Base-by-base conservation (phyloP, 768 basidiomycete genomes). In the Serendipita sp. region DNA sequence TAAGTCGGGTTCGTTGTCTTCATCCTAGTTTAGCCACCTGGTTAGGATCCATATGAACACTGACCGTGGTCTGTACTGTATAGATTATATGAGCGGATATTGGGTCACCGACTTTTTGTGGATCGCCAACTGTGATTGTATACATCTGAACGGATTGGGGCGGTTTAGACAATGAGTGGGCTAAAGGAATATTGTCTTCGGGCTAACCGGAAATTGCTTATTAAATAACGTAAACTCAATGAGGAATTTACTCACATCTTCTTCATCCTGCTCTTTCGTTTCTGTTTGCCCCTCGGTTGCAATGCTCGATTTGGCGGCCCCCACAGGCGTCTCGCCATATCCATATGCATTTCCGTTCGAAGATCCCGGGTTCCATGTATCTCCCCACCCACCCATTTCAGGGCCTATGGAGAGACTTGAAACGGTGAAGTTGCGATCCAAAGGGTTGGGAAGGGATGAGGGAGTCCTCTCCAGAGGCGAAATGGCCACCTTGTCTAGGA, bases 101-200 rank as follows among this genome's bases (percentile, higher is more conserved):
- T 1, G 93, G 90, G 70, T 94, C 92, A n/a, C 96, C 96, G 48
- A 97, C 89, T 69, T 89, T 91, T 69, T 97, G 93, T 3, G 96
- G 96, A 74, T 99, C 96, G 63, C 92, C 89, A n/a, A 99, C 92
- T 0, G 88, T 83, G 68, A 99, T 91, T 5, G 81, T 73, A 72
- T 96, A 97, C 30, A 88, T 77, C 15, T 11, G 13, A 11, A 54
- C 53, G 13, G 53, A 32, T 30, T 15, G 15, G 11, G 53, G 53
- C 13, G 53, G 53, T 28, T 32, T 54, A 11, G 53, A 54, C 13
- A 46, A 18, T 46, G 45, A 46, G 13, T 54, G 53, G 13, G 53
- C 53, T 13, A 54, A 32, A 28, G 53, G 53, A 11, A 54, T 30
- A 32, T 54, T 32, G 32, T 54, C 53, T 11, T 54, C 53, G 10